Evolutionary conservation across 1,284 basidiomycete species (phyloP).

Genomic region (Ganoderma lucidum): DNA sequence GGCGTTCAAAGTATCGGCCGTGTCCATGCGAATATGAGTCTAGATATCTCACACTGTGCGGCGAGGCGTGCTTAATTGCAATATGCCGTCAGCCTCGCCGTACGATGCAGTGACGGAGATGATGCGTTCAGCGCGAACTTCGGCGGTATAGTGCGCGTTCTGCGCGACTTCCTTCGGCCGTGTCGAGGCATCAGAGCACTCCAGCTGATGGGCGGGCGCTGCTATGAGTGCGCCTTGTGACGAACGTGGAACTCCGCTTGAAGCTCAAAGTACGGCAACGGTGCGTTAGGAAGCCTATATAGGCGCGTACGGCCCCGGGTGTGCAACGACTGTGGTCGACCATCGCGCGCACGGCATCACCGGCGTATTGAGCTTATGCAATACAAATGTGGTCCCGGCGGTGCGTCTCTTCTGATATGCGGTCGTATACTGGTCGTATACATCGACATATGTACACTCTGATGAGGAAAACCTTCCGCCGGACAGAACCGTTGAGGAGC

Average conservation of each 20-base stretch:
- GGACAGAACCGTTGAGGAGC: background rate
- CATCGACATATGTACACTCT: background rate
- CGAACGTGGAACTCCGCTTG: background rate
- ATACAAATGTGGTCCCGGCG: background rate
- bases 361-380: background rate
- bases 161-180: background rate
- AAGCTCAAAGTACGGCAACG: background rate
- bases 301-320: background rate
- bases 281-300: background rate
- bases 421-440: background rate
- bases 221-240: background rate
- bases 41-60: background rate
- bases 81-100: background rate
- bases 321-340: background rate
- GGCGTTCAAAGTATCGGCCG: conserved; percentile 15
- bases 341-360: background rate
- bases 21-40: background rate
- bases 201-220: conserved; percentile 1
- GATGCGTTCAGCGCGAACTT: background rate
- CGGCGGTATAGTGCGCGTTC: background rate
- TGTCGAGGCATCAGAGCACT: background rate
- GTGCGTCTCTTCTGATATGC: conserved; percentile 1
- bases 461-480: background rate
- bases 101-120: background rate
- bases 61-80: background rate